phyloP scores from a whole-genome alignment of 2,329 filamentous ascomycete genomes.

The Thermomyces lanuginosus region DNA sequence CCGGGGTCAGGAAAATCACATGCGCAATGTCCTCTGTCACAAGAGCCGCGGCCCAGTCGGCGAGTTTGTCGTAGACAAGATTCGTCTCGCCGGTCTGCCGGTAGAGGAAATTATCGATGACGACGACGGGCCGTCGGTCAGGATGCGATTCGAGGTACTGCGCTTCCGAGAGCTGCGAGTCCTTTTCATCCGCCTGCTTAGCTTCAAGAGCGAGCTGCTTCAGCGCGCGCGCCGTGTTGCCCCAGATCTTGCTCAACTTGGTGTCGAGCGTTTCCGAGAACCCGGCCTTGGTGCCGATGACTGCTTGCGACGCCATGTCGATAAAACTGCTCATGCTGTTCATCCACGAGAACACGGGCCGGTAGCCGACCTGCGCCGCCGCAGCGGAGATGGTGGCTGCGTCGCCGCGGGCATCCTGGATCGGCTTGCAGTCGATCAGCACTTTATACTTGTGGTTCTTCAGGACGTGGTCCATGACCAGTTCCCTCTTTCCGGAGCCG shows the following conservation, averaged over 20 bases:
- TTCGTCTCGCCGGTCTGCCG: conserved; percentile 52
- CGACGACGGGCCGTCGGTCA: conserved; percentile 62
- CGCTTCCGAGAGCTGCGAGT: conserved; percentile 57
- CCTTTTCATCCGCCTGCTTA: conserved; percentile 56
- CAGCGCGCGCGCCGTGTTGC: conserved; percentile 64
- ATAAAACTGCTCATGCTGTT: conserved; percentile 87
- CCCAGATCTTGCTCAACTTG: conserved; percentile 76
- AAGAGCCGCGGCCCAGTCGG: conserved; percentile 77
- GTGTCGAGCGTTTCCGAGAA: conserved; percentile 87
- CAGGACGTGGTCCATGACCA: conserved; percentile 72
- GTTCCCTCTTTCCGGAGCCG: conserved; percentile 77
- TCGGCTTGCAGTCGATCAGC: conserved; percentile 80
- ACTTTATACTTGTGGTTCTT: conserved; percentile 61
- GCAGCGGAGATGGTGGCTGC: conserved; percentile 67
- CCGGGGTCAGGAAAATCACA: conserved; percentile 84
- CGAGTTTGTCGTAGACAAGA: conserved; percentile 57
- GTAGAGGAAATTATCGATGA: conserved; percentile 84
- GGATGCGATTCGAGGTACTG: conserved; percentile 83
- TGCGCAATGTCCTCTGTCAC: conserved; percentile 82
- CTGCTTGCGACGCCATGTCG: conserved; percentile 82
- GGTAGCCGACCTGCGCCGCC: conserved; percentile 71
- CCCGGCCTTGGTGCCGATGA: conserved; percentile 83
- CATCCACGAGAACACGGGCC: conserved; percentile 89
- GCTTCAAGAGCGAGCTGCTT: conserved; percentile 57
- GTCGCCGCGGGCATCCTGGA: conserved; percentile 81